Evolutionary conservation across 441 rosid genomes (phyloP), one percentile per base, ranked within the genome.

Genomic region (Heliophila coronopifolia): DNA sequence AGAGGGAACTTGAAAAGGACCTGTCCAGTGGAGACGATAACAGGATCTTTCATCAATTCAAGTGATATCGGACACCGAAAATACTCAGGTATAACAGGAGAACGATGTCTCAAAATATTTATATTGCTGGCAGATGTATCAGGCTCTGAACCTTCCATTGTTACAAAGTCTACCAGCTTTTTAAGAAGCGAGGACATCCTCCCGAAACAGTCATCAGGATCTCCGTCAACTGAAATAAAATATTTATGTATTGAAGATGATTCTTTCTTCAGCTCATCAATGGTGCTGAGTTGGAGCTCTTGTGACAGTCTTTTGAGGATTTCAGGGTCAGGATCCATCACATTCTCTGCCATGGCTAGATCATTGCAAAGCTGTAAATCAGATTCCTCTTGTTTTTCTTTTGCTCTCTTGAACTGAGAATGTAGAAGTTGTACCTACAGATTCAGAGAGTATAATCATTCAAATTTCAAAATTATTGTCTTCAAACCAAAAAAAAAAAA

Each of bases 21-120:
- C 96, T 88, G 96, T 57, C 98, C 98, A n/a, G 98, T 87, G 25
- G 98, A 92, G 59, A 92, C 87, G n/a, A 92, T 92, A n/a, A 88
- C 98, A 8, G 98, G 98, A 77, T 92, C 96, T 72, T 78, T 85
- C 98, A 88, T 92, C 66, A 88, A 62, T 69, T 92, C 98, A 19
- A 92, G 92, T 50, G 98, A 92, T 68, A 92, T 87, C 0, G 98
- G 95, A 69, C 98, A 92, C 7, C 94, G 94, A 33, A 92, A 92
- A 71, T 87, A 94, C 70, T 92, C 98, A 0, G 98, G 98, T 49
- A 87, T 85, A 46, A 87, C 86, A 31, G 98, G 98, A 58, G 95
- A 87, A 16, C 87, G 75, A 65, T 92, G 96, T 61, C 75, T 87
- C 5, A 72, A 43, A 22, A 70, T 50, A 37, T 58, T 48, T 47